phyloP scores from a whole-genome alignment of 2,329 filamentous ascomycete genomes.

The Neoascochyta sp. region DNA sequence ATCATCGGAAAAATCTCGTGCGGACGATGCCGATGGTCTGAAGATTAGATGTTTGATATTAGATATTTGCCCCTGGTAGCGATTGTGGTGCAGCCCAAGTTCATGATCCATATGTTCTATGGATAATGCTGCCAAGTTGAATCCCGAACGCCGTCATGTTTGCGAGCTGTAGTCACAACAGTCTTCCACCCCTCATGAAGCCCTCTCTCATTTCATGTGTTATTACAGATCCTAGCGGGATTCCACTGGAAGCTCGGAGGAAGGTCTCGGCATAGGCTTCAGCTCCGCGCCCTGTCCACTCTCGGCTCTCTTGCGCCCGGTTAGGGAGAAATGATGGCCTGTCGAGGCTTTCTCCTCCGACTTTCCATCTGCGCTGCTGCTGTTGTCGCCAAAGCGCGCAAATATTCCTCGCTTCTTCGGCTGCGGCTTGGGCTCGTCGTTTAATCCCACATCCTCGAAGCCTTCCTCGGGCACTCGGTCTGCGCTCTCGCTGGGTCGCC shows the following conservation, averaged over 20 bases:
- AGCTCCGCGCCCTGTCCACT: slow-evolving; percentile 67
- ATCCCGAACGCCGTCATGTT: slow-evolving; percentile 10
- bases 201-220: slow-evolving; percentile 3
- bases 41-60: slow-evolving; percentile 6
- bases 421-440: slow-evolving; percentile 66
- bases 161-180: slow-evolving; percentile 2
- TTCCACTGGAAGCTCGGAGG: slow-evolving; percentile 23
- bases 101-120: slow-evolving; percentile 10
- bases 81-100: slow-evolving; percentile 15
- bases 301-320: slow-evolving; percentile 69
- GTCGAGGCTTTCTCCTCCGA: slow-evolving; percentile 43
- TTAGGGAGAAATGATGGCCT: slow-evolving; percentile 60
- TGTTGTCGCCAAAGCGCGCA: slow-evolving; percentile 68
- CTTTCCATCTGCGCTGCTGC: slow-evolving; percentile 20
- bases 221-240: slow-evolving; percentile 18
- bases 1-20: too few species aligned
- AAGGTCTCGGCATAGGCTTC: slow-evolving; percentile 55
- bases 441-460: slow-evolving; percentile 87
- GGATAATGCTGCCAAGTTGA: slow-evolving; percentile 13
- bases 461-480: slow-evolving; percentile 66
- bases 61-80: slow-evolving; percentile 9
- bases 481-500: slow-evolving; percentile 57
- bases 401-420: slow-evolving; percentile 77
- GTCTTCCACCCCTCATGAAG: slow-evolving; percentile 2
- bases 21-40: background rate